Conservation (phyloP, 2,329 filamentous ascomycete genomes). For the Ceratocystis eucalypticola region DNA sequence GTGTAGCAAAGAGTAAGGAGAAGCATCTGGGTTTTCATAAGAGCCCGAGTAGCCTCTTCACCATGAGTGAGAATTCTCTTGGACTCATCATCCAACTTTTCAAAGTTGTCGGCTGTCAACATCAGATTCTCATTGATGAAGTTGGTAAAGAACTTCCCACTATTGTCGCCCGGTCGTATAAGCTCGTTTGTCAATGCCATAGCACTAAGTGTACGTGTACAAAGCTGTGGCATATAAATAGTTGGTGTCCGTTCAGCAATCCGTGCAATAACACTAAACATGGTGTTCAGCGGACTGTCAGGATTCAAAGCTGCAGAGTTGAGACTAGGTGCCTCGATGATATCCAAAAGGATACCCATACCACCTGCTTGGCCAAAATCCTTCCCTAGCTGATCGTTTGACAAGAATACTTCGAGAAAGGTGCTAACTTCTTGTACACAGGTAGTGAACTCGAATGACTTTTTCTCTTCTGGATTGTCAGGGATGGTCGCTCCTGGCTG, state of each 20-base stretch:
- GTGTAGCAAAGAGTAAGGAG: slow-evolving; percentile 28
- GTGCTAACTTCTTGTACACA: slow-evolving; percentile 38
- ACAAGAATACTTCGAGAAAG: slow-evolving; percentile 63
- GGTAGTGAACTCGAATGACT: slow-evolving; percentile 15
- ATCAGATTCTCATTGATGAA: slow-evolving; percentile 40
- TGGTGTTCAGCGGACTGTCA: slow-evolving; percentile 16
- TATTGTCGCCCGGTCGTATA: slow-evolving; percentile 35
- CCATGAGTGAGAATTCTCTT: slow-evolving; percentile 43
- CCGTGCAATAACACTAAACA: slow-evolving; percentile 14
- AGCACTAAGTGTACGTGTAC: slow-evolving; percentile 58
- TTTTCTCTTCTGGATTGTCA: slow-evolving; percentile 4
- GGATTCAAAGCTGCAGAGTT: slow-evolving; percentile 48
- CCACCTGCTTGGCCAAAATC: slow-evolving; percentile 68
- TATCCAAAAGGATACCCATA: slow-evolving; percentile 69
- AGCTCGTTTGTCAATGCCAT: slow-evolving; percentile 57
- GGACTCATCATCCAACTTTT: slow-evolving; percentile 27
- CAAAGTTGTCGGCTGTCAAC: slow-evolving; percentile 25
- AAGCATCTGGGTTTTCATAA: slow-evolving; percentile 64
- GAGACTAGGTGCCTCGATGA: slow-evolving; percentile 69
- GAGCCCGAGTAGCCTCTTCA: slow-evolving; percentile 64
- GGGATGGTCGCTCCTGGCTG: slow-evolving; percentile 1
- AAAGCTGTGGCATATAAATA: slow-evolving; percentile 65
- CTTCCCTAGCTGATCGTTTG: slow-evolving; percentile 57
- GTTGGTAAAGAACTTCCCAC: slow-evolving; percentile 56
- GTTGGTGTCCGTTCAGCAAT: slow-evolving; percentile 69